Evolutionary conservation across 2,329 filamentous ascomycete species (phyloP), one percentile per base, ranked within the genome.

Genomic region (Colletotrichum sp.): DNA sequence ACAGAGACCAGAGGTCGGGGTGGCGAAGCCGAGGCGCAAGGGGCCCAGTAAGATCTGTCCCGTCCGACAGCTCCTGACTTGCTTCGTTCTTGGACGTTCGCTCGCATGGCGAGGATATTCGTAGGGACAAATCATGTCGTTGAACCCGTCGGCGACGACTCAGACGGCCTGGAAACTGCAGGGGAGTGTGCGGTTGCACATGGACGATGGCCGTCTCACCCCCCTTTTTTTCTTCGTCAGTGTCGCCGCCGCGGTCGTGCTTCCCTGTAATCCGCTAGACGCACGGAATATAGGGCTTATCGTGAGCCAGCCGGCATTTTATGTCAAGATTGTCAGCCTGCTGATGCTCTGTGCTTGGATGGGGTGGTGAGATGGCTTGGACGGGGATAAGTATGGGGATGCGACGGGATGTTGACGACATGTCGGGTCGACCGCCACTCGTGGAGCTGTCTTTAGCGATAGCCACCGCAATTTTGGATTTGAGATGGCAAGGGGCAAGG

Each of bases 21-120:
- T 76, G 67, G 77, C 65, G 68, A 78, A 71, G 67, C 70, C 63
- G 57, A 71, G 73, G 71, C 55, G 71, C 67, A 39, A 59, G 69
- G 48, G 18, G 39, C 43, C 43, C 36, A 12, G 34, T 48, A 61
- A 66, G 71, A 67, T 60, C 18, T 69, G 59, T 60, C 32, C 18
- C 34, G 59, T 59, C n/a, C 57, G 26, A 14, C 36, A 4, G 24
- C 34, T 18, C 55, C 43, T 61, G 30, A 34, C 48, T 39, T 48
- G 30, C 12, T 26, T n/a, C 18, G 6, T 68, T 64, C 14, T n/a
- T 64, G 61, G 61, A 21, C n/a, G 21, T 39, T 39, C n/a, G 21
- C 28, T 24, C 34, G 26, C 48, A 21, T 34, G 9, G 43, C 43
- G 43, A 48, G 43, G 18, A 48, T 24, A 24, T 24, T 24, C 24